Evolutionary conservation across 495 filamentous ascomycete genomes (phyloP), one percentile per base, ranked within the genome.

Genomic region (Bryoglossum gracile): DNA sequence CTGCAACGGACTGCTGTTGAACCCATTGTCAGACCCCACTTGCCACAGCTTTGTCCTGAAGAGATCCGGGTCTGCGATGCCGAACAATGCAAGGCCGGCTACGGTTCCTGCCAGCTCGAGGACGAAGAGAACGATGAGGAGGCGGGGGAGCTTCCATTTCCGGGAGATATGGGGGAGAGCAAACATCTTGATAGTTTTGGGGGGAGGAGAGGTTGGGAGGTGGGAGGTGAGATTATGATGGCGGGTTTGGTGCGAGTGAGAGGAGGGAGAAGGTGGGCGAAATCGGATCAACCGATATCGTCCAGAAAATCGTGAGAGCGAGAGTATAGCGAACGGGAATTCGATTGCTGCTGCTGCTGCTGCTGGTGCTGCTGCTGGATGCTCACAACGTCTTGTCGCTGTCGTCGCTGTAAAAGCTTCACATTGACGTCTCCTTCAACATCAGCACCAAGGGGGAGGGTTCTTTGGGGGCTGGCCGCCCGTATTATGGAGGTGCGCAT

Each of bases 21-120:
- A 89, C 41, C 83, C 81, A 57, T 87, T 78, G 35, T 87, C 73
- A 39, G 71, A 74, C 39, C 89, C 89, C 60, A 92, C 82, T 57
- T 80, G 71, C 89, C 89, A 96, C 59, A 95, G 66, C 45, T 72
- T 76, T 5, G 86, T 84, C 17, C 85, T 79, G 62, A 87, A 95
- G 38, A 81, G 66, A 65, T 94, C 76, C 44, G 89, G 87, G 19
- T 81, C 77, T 45, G 87, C 83, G 54, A 96, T 81, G 43, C 84
- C 88, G 51, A 86, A 89, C 50, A 96, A 72, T 14, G 87, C 82
- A 35, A 96, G 73, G 17, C 80, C 68, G 13, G 79, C 74, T 53
- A 96, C 72, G 28, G 78, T 81, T 48, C 86, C 68, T 24, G 73
- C 67, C 21, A 92, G 65, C 67, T 96, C 89, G 23, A 78, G 58